Evolutionary conservation across 441 rosid genomes (phyloP).

Genomic region (Aleurites moluccanus): DNA sequence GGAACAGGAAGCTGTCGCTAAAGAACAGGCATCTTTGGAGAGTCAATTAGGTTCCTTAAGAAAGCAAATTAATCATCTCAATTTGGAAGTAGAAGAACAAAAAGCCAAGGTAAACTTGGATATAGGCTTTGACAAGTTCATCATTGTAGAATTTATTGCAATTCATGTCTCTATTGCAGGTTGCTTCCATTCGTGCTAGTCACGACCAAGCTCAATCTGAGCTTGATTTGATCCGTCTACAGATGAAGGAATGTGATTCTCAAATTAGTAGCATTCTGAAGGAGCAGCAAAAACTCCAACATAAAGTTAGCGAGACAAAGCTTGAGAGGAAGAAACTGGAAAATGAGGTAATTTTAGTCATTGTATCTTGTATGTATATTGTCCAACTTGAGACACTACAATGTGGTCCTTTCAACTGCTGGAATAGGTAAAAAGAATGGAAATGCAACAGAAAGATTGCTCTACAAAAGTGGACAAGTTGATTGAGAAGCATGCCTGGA

Average conservation of each 20-base stretch:
- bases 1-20: conserved; percentile 87
- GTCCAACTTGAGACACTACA: conserved; percentile 18
- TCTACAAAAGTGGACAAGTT: conserved; percentile 78
- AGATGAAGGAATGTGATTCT: conserved; percentile 95
- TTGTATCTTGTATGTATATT: neutral
- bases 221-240: conserved; percentile 64
- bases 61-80: conserved; percentile 59
- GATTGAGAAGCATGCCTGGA: conserved; percentile 97
- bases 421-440: conserved; percentile 82
- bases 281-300: conserved; percentile 75
- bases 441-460: conserved; percentile 90
- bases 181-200: conserved; percentile 47
- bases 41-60: conserved; percentile 66
- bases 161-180: conserved; percentile 48
- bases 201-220: conserved; percentile 70
- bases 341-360: conserved; percentile 71
- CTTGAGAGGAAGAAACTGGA: conserved; percentile 94
- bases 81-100: conserved; percentile 71
- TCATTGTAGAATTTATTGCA: conserved; percentile 19
- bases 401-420: conserved; percentile 8
- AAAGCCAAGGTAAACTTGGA: conserved; percentile 56
- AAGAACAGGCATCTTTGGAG: conserved; percentile 76
- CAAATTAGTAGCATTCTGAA: conserved; percentile 68
- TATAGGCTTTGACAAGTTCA: conserved; percentile 17
- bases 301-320: conserved; percentile 67